Evolutionary conservation across 73 alveolate species (phyloP).

Genomic region (Paramecium sonneborni): DNA sequence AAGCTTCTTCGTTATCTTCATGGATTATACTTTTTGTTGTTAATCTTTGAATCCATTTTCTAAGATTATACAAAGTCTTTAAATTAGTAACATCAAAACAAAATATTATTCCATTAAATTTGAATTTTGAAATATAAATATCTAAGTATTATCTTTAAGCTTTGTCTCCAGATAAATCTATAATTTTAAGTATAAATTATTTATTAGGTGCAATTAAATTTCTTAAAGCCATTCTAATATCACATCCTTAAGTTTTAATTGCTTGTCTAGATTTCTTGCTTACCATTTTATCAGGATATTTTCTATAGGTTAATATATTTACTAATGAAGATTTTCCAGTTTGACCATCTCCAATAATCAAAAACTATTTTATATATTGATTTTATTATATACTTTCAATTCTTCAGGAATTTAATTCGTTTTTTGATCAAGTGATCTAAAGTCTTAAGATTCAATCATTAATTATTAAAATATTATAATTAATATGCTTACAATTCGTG

Average conservation of each 20-base stretch:
- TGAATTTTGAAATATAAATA: neutral
- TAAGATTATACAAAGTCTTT: neutral
- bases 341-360: neutral
- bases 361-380: neutral
- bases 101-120: neutral
- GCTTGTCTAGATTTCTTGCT: neutral
- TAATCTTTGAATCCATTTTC: neutral
- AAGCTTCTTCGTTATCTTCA: neutral
- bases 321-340: neutral
- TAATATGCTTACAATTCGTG: neutral
- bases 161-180: constrained; percentile 6
- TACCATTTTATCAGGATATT: neutral
- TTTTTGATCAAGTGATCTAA: neutral
- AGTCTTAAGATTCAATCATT: neutral
- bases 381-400: neutral
- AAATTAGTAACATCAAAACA: constrained; percentile 22
- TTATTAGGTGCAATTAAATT: neutral
- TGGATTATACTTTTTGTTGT: neutral
- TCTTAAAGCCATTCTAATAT: neutral
- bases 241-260: neutral
- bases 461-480: neutral
- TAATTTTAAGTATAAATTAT: neutral
- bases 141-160: neutral
- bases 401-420: neutral
- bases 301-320: neutral